A percentile compares a stretch with the other conserved stretches of the same genome.
These are phyloP conservation scores for Lentinula sp. DNA, from an alignment of 768 basidiomycete genomes.

Conservation along the genomic window DNA sequence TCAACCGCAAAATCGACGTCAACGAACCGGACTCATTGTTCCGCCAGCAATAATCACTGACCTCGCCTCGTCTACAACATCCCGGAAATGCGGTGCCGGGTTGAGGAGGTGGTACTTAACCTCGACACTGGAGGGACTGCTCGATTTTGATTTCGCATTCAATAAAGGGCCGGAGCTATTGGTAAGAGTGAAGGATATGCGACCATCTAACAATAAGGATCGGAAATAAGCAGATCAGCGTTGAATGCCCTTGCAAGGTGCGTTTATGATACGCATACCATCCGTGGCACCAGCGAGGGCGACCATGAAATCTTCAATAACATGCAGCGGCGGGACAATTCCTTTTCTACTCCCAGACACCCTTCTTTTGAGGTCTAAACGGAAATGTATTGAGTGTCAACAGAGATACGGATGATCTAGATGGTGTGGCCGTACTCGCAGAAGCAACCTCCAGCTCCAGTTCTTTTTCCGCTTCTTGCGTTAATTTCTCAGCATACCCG, in stretches of 20 bases:
- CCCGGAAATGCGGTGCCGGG: conserved; percentile 78
- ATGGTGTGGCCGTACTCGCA: not conserved
- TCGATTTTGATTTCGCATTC: conserved; percentile 25
- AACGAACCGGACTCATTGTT: conserved; percentile 94
- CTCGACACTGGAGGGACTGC: conserved; percentile 36
- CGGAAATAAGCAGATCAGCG: not conserved
- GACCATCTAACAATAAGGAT: conserved; percentile 51
- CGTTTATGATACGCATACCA: conserved; percentile 32
- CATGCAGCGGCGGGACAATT: conserved; percentile 70
- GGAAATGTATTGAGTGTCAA: not conserved
- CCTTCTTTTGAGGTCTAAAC: conserved; percentile 15
- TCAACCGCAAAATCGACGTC: not conserved
- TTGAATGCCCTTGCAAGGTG: not conserved
- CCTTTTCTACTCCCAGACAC: conserved; percentile 20
- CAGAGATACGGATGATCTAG: not conserved
- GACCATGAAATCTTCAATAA: conserved; percentile 72
- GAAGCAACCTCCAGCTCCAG: conserved; percentile 17
- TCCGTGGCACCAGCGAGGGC: conserved; percentile 76
- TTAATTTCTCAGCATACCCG: conserved; percentile 69
- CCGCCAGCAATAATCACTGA: conserved; percentile 92
- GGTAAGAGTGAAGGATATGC: conserved; percentile 52
- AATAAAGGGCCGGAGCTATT: not conserved
- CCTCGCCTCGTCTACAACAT: conserved; percentile 76
- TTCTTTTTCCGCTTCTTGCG: conserved; percentile 7
- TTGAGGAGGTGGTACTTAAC: conserved; percentile 92